These are phyloP conservation scores for Streptanthus diversifolius DNA, from an alignment of 345 rosid species.

Conservation along the genomic window DNA sequence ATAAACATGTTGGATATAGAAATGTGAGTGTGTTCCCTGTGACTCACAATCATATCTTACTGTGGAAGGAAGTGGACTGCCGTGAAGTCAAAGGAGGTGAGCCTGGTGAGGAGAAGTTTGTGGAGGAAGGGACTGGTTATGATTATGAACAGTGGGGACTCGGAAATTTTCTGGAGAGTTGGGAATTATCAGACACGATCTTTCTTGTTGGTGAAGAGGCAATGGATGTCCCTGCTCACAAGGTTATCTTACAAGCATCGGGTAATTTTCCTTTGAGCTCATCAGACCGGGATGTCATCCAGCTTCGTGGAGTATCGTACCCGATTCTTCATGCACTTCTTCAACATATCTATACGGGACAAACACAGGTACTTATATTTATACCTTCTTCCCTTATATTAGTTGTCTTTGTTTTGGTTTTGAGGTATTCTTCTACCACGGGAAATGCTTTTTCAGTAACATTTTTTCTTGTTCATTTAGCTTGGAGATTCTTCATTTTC, in stretches of 20 bases:
- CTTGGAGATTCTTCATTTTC: not conserved
- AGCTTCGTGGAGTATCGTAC: slow-evolving; percentile 49
- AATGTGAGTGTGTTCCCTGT: slow-evolving; percentile 87
- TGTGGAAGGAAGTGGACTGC: slow-evolving; percentile 86
- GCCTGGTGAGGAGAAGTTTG: slow-evolving; percentile 42
- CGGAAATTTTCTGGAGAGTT: slow-evolving; percentile 72
- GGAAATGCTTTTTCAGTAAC: slow-evolving; percentile 2
- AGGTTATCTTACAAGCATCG: slow-evolving; percentile 75
- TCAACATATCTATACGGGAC: slow-evolving; percentile 68
- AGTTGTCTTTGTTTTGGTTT: not conserved
- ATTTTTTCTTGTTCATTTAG: not conserved
- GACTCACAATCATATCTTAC: slow-evolving; percentile 61
- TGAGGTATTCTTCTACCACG: not conserved
- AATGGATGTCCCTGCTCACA: slow-evolving; percentile 76
- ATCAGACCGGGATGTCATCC: slow-evolving; percentile 45
- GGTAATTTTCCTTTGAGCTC: slow-evolving; percentile 61
- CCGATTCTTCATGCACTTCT: slow-evolving; percentile 74
- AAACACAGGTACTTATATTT: slow-evolving; percentile 54
- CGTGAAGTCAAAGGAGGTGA: slow-evolving; percentile 49
- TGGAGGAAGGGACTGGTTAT: slow-evolving; percentile 37
- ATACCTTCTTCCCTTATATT: not conserved
- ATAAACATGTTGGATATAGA: slow-evolving; percentile 92
- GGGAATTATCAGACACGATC: slow-evolving; percentile 68
- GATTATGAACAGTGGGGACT: slow-evolving; percentile 75
- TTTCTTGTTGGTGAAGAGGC: slow-evolving; percentile 69